Evolutionary conservation across 257 asterid species (phyloP).

Genomic region (Jaltomata sinuosa): DNA sequence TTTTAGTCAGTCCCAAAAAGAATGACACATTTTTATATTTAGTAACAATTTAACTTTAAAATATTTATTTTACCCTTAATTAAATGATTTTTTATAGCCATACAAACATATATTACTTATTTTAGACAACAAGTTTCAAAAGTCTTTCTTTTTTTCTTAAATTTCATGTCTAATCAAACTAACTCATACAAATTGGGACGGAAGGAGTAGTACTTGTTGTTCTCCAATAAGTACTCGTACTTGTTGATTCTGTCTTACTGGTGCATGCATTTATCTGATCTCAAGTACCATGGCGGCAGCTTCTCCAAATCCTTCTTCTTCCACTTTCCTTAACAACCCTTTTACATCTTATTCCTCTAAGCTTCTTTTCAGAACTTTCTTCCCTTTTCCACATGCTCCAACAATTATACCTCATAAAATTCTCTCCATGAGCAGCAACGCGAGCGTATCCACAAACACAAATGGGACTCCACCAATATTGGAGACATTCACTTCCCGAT

Average conservation of each 20-base stretch:
- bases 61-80: no score
- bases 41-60: no score
- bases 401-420: slow-evolving; percentile 1
- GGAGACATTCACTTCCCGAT: slow-evolving; percentile 45
- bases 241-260: not conserved
- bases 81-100: no score
- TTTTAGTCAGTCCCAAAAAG: no score
- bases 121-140: no score
- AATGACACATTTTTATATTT: no score
- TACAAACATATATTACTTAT: no score
- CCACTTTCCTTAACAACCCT: slow-evolving; percentile 5
- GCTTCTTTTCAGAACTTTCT: slow-evolving; percentile 8
- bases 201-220: no score
- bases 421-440: slow-evolving; percentile 10
- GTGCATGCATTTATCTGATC: not conserved
- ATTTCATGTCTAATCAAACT: no score
- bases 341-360: not conserved
- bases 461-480: not conserved
- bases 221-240: not conserved
- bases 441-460: slow-evolving; percentile 15
- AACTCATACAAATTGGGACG: no score
- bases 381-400: slow-evolving; percentile 9
- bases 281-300: slow-evolving; percentile 6
- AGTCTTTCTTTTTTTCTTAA: no score
- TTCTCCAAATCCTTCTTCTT: slow-evolving; percentile 14